Evolutionary conservation across 2,329 filamentous ascomycete genomes (phyloP).

Genomic region (Sphaerulina populicola): DNA sequence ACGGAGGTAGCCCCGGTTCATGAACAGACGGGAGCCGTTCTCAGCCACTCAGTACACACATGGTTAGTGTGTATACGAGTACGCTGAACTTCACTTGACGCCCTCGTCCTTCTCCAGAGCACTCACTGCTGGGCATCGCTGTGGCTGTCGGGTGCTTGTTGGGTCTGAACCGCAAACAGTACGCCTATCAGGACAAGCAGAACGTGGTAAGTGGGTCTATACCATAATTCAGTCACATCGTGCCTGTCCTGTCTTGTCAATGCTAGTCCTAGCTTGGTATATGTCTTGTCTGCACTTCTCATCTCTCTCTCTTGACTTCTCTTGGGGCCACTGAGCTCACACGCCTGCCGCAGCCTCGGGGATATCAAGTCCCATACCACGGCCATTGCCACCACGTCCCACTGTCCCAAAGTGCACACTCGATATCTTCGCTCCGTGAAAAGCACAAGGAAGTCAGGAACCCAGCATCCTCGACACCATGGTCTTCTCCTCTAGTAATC

Average conservation of each 20-base stretch:
- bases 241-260: not conserved
- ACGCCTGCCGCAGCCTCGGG: not conserved
- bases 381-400: not conserved
- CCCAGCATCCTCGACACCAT: conserved; percentile 31
- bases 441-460: not conserved
- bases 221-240: not conserved
- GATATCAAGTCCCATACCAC: not conserved
- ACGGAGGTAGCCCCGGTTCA: too few species aligned
- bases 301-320: not conserved
- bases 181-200: too few species aligned
- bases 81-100: too few species aligned
- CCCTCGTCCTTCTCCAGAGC: too few species aligned
- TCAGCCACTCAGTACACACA: too few species aligned
- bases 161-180: not conserved
- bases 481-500: conserved; percentile 47
- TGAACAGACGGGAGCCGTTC: too few species aligned
- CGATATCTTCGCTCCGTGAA: not conserved
- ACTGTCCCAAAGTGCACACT: not conserved
- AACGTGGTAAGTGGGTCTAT: not conserved
- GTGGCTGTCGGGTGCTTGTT: too few species aligned
- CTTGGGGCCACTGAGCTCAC: not conserved
- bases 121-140: too few species aligned
- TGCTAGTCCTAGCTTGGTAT: not conserved
- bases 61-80: too few species aligned
- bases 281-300: not conserved